Percentiles rank a stretch among this genome's conserved stretches.
phyloP scores from a whole-genome alignment of 2,329 filamentous ascomycete genomes.

The Rugonectria rugulosa region DNA sequence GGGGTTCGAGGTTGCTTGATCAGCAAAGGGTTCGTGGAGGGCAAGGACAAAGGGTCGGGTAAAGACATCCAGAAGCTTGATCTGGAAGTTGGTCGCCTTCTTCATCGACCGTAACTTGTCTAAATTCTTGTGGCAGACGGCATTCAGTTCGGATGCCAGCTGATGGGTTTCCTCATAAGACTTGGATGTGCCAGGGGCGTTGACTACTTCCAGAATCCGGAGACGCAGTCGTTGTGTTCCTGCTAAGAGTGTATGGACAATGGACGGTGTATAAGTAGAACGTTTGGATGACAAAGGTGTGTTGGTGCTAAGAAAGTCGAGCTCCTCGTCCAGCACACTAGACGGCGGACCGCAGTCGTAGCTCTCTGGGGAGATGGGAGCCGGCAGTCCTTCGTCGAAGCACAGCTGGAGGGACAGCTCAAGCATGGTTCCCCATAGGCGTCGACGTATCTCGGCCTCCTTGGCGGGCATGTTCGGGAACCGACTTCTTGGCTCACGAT shows the following conservation, averaged over 20 bases:
- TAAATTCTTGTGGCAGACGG: neutral
- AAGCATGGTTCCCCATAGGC: slow-evolving; percentile 57
- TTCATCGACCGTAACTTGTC: neutral
- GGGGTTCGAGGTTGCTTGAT: slow-evolving; percentile 46
- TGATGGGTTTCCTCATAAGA: slow-evolving; percentile 17
- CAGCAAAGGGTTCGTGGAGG: slow-evolving; percentile 55
- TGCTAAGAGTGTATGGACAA: slow-evolving; percentile 16
- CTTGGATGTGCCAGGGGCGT: slow-evolving; percentile 17
- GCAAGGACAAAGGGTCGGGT: slow-evolving; percentile 41
- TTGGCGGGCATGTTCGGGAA: slow-evolving; percentile 49
- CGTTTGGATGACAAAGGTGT: neutral
- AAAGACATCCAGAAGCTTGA: slow-evolving; percentile 24
- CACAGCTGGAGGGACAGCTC: slow-evolving; percentile 55
- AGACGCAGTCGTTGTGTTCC: slow-evolving; percentile 27
- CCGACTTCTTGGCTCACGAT: slow-evolving; percentile 54
- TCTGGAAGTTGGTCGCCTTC: slow-evolving; percentile 19
- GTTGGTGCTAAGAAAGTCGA: neutral
- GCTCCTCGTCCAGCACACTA: slow-evolving; percentile 28
- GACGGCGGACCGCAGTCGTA: slow-evolving; percentile 54
- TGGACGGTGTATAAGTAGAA: slow-evolving; percentile 3
- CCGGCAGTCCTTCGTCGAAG: slow-evolving; percentile 53
- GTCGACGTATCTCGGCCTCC: slow-evolving; percentile 53
- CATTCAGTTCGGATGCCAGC: slow-evolving; percentile 15
- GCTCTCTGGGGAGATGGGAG: slow-evolving; percentile 50
- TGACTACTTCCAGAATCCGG: slow-evolving; percentile 17